Evolutionary conservation across 208 protist species (phyloP), one percentile per base, ranked within the genome.

Genomic region (Zelonia costaricensis): DNA sequence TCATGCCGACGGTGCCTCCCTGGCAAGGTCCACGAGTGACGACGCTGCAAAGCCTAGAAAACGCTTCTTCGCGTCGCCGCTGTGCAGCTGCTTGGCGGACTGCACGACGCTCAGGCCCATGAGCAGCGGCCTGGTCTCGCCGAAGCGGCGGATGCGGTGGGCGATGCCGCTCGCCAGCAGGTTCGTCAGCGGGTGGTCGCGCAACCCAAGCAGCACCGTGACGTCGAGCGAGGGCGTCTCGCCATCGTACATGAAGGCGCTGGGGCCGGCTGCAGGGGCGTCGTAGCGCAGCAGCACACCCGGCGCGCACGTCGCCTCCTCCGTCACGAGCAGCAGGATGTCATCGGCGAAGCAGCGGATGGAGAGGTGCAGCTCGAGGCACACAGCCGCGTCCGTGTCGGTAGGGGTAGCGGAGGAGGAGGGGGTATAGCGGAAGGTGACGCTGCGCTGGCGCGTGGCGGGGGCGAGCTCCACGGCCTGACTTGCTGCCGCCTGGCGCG

Each of bases 171-270:
- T 77, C 18, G 84, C 80, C 18, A 86, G 36, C 27, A 92, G 49
- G 53, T 87, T 85, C 31, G 88, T 95, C 6, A 95, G 78, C 0
- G 85, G 80, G 70, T 92, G 69, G 67, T 95, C 88, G 22, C 88
- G 82, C 54, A 89, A 28, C 7, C 88, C 88, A 0, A 95, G 68
- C 42, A 92, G 77, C 61, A 80, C 79, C 22, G 66, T 62, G 23
- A 83, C 75, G 25, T 88, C 78, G 16, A 80, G 46, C 1, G 74
- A 69, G 2, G 75, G 77, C 22, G 80, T 58, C 46, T 76, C 81
- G 1, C 38, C 65, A 0, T 77, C 60, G 49, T 78, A 78, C 55
- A 76, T 60, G 53, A 78, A 73, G 30, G 55, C 45, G 38, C 45
- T 25, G 22, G 66, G 30, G 36, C 66, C 62, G 9, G 38, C 15